phyloP scores from a whole-genome alignment of 768 basidiomycete species.

The Auricularia sp. region DNA sequence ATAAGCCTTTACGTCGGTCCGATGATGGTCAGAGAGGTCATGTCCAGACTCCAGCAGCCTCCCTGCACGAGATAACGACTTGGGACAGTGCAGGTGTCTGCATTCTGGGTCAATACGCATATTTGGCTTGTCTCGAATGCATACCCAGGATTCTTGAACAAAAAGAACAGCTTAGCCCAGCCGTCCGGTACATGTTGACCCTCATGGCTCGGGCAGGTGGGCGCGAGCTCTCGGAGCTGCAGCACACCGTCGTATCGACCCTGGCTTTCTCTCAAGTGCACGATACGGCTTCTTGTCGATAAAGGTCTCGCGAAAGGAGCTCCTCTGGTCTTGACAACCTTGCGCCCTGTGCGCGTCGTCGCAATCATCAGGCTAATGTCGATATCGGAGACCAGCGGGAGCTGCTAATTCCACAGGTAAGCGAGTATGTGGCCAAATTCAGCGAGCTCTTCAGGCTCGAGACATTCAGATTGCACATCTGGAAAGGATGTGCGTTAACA shows the following conservation, averaged over 20 bases:
- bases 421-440: conserved; percentile 67
- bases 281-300: conserved; percentile 84
- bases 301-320: conserved; percentile 77
- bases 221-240: too few species aligned
- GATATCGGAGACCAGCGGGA: conserved; percentile 76
- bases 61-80: conserved; percentile 32
- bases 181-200: too few species aligned
- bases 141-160: too few species aligned
- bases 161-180: too few species aligned
- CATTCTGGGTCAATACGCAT: not conserved
- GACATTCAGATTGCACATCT: conserved; percentile 63
- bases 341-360: conserved; percentile 84
- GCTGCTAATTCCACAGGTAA: conserved; percentile 88
- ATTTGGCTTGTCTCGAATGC: conserved; percentile 6
- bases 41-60: conserved; percentile 59
- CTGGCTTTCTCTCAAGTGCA: too few species aligned
- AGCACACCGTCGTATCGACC: too few species aligned
- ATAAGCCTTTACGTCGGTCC: conserved; percentile 82
- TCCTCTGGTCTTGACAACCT: conserved; percentile 79
- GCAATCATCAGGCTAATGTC: conserved; percentile 93
- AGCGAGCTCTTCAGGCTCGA: conserved; percentile 70
- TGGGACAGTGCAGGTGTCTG: conserved; percentile 66
- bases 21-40: conserved; percentile 69
- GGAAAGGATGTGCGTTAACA: conserved; percentile 3
- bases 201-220: too few species aligned